A percentile compares a stretch with the other conserved stretches of the same genome.
Evolutionary conservation across 768 basidiomycete species (phyloP).

Genomic region (Pleurotus eryngii): DNA sequence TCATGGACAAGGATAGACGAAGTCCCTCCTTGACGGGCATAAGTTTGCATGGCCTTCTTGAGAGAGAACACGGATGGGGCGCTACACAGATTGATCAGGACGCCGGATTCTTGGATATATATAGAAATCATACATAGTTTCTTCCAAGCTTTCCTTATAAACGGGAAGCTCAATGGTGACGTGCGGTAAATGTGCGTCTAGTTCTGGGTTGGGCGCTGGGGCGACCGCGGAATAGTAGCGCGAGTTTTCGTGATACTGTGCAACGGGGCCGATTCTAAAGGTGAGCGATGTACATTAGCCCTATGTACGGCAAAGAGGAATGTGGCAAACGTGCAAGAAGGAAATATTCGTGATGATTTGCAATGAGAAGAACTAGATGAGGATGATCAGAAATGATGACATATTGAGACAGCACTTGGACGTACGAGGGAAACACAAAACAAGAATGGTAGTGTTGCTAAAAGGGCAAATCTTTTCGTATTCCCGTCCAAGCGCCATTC

Average conservation of each 20-base stretch:
- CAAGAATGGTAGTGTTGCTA: conserved; percentile 65
- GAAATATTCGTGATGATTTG: conserved; percentile 64
- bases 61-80: conserved; percentile 71
- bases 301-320: background rate
- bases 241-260: conserved; percentile 75
- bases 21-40: conserved; percentile 85
- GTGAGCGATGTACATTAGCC: conserved; percentile 4
- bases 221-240: conserved; percentile 73
- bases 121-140: conserved; percentile 64
- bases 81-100: conserved; percentile 28
- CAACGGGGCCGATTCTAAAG: conserved; percentile 71
- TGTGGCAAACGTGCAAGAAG: conserved; percentile 51
- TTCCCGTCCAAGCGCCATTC: conserved; percentile 68
- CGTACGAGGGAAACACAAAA: conserved; percentile 74
- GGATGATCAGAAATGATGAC: background rate
- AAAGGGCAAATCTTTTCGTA: conserved; percentile 60
- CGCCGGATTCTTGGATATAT: conserved; percentile 7
- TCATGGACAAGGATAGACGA: conserved; percentile 80
- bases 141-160: conserved; percentile 81
- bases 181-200: conserved; percentile 67
- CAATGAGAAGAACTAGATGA: conserved; percentile 63
- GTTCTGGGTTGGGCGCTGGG: conserved; percentile 57
- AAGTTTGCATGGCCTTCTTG: conserved; percentile 89
- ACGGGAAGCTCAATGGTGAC: conserved; percentile 83
- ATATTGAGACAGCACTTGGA: background rate